Percentiles rank a stretch among this genome's conserved stretches.
Conservation (phyloP, 192 early-diverging fungal genomes). For the Obelidium mucronatum region DNA sequence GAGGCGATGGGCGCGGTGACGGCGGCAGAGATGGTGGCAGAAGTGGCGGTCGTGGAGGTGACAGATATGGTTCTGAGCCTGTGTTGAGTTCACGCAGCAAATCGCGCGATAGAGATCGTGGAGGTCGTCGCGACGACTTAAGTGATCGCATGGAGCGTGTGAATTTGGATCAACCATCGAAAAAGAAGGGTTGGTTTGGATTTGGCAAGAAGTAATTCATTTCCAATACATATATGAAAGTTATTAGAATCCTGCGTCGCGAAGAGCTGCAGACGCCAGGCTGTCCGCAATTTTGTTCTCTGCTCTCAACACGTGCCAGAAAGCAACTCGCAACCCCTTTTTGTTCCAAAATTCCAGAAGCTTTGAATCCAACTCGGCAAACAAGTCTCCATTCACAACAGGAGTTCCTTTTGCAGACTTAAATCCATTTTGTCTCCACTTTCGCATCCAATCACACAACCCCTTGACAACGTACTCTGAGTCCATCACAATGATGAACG, state of each 20-base stretch:
- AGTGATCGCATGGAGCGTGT: conserved; percentile 5
- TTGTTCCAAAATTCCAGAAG: background rate
- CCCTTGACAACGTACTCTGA: background rate
- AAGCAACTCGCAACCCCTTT: background rate
- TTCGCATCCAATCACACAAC: background rate
- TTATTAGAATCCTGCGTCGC: background rate
- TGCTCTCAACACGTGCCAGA: background rate
- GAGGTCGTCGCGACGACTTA: conserved; percentile 12
- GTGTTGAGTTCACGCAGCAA: background rate
- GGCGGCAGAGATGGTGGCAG: background rate
- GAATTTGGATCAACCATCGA: conserved; percentile 8
- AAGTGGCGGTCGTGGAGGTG: background rate
- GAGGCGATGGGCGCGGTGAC: background rate
- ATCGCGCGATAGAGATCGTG: conserved; percentile 15
- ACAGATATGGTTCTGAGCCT: background rate
- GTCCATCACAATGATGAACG: background rate
- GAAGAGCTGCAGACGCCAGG: background rate
- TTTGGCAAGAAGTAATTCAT: background rate
- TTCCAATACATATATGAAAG: background rate
- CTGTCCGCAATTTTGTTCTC: background rate
- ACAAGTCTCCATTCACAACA: background rate
- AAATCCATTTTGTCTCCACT: background rate
- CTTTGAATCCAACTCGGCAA: background rate
- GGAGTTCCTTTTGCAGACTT: background rate
- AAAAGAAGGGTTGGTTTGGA: conserved; percentile 40